Evolutionary conservation across 371 early-diverging fungal genomes (phyloP), one percentile per base, ranked within the genome.

Genomic region (Syncephalastrum contaminatum): DNA sequence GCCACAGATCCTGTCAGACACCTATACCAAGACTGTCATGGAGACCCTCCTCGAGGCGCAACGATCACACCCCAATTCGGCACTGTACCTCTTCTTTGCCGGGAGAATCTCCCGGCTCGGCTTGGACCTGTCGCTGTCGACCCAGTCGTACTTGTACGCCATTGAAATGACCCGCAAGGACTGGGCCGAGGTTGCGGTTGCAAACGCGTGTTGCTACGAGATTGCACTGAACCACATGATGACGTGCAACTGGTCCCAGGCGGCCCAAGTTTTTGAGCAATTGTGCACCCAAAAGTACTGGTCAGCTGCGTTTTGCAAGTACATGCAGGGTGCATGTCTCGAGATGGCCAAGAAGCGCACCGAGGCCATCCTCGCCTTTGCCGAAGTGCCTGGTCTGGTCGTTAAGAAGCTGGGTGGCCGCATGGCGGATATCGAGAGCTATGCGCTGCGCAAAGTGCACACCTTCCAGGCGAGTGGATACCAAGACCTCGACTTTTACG

Each of bases 271-370:
- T 12, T 86, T 86, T 69, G 72, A 75, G 2, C 62, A 66, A 30
- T 56, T 86, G 6, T 71, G 63, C 39, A 60, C 75, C 14, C 77
- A 79, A 47, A 72, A 79, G 19, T 84, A 86, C 43, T 83, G 86
- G 84, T 84, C 84, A 8, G 56, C 68, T 5, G 80, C 80, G 0
- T 81, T 86, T 53, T 86, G 82, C 60, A 60, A 72, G 10, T 86
- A 84, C 57, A 70, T 76, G 30, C 71, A 77, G 21, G 86, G 83
- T 2, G 80, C 78, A 0, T 79, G 82, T 50, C 54, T 83, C 14
- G 83, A 81, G 52, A 80, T 78, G 59, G 53, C 63, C 48, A 82
- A 82, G 4, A 45, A 72, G 6, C 69, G 73, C 20, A 69, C 76
- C 2, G 77, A 84, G 16, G 84, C 84, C 2, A 68, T 82, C 10